Conservation (phyloP, 2,329 filamentous ascomycete genomes). For the Microcera coccophila region DNA sequence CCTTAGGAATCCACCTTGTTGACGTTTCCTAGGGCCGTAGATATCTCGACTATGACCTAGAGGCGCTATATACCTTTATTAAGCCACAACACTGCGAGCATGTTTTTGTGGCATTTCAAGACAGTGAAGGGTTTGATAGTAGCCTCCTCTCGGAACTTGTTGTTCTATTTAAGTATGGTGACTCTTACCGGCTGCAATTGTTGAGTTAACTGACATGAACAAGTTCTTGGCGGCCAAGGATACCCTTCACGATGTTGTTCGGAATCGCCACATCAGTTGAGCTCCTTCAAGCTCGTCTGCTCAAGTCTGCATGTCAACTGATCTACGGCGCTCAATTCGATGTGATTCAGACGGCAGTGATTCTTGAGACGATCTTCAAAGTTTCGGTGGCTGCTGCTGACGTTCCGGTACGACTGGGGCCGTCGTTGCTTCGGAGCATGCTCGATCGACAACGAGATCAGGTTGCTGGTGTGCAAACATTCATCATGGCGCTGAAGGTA, state of each 20-base stretch:
- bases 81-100: conserved; percentile 50
- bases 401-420: conserved; percentile 59
- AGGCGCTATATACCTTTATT: conserved; percentile 61
- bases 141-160: conserved; percentile 68
- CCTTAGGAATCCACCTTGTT: conserved; percentile 5
- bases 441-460: conserved; percentile 73
- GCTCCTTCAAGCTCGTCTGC: conserved; percentile 69
- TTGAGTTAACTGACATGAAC: conserved; percentile 31
- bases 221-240: conserved; percentile 65
- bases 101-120: conserved; percentile 71
- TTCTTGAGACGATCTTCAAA: conserved; percentile 69
- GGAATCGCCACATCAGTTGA: conserved; percentile 80
- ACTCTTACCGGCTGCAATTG: too few relatives aligned
- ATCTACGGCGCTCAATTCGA: conserved; percentile 72
- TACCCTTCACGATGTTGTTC: conserved; percentile 73
- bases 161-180: conserved; percentile 63
- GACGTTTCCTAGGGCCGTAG: conserved; percentile 50
- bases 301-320: conserved; percentile 63
- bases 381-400: conserved; percentile 57
- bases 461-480: conserved; percentile 69
- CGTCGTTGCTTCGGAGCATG: conserved; percentile 57
- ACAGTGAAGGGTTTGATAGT: conserved; percentile 78
- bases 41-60: conserved; percentile 74
- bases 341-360: conserved; percentile 66
- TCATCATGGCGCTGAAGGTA: conserved; percentile 67